Percentiles rank a stretch among this genome's conserved stretches.
phyloP scores from a whole-genome alignment of 2,329 filamentous ascomycete genomes.

The Ramichloridium luteum region DNA sequence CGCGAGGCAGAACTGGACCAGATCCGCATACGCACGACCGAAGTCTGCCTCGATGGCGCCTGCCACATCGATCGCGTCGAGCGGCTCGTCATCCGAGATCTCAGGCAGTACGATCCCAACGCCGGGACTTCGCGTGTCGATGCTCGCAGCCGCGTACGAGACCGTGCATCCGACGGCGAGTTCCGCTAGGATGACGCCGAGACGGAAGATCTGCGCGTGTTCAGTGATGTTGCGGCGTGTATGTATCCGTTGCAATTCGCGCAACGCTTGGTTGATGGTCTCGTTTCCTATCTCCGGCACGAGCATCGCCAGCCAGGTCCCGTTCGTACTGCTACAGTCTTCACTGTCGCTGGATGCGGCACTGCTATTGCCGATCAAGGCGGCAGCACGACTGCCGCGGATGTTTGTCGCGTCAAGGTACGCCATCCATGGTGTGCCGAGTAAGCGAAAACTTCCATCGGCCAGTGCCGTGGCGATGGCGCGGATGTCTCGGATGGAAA shows the following conservation, averaged over 20 bases:
- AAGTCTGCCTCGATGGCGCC: not conserved
- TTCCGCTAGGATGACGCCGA: not conserved
- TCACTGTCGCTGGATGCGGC: too few relatives aligned
- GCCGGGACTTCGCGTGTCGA: not conserved
- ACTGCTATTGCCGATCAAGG: too few relatives aligned
- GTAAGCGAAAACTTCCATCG: too few relatives aligned
- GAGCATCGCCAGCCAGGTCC: not conserved
- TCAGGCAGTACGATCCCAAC: not conserved
- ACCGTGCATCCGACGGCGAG: not conserved
- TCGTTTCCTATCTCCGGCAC: not conserved
- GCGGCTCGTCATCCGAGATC: not conserved
- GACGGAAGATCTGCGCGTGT: not conserved
- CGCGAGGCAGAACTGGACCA: not conserved
- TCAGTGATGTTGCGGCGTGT: too few relatives aligned
- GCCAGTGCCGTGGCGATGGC: too few relatives aligned
- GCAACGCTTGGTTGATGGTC: too few relatives aligned
- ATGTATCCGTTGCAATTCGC: too few relatives aligned
- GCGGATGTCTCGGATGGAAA: too few relatives aligned
- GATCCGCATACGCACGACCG: not conserved
- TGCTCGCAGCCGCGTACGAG: not conserved
- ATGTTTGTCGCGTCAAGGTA: too few relatives aligned
- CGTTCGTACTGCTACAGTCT: too few relatives aligned
- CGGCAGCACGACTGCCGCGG: too few relatives aligned
- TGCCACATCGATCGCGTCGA: not conserved
- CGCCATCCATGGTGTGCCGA: too few relatives aligned